A percentile compares a stretch with the other conserved stretches of the same genome.
These are phyloP conservation scores for Diacronema lutheri DNA, from an alignment of 78 protist genomes.

Conservation along the genomic window DNA sequence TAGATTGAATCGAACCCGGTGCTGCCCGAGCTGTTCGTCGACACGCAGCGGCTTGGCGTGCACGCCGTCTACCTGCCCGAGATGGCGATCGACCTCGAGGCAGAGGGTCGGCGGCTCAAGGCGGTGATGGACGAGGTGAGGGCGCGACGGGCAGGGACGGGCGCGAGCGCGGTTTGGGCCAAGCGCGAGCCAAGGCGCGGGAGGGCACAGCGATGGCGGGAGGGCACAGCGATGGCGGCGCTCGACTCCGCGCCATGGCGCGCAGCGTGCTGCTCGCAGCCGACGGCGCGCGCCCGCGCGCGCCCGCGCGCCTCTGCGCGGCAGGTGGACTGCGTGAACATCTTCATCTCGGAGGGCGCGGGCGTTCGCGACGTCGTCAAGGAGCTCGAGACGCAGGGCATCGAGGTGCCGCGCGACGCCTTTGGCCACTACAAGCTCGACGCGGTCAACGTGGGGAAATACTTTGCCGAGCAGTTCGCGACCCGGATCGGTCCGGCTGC, in stretches of 20 bases:
- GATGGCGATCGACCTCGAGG: constrained; percentile 1
- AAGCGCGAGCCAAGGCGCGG: no score
- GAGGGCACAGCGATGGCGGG: no score
- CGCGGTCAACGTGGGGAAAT: constrained; percentile 16
- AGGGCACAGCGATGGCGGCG: no score
- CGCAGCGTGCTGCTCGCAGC: no score
- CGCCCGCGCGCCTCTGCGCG: no score
- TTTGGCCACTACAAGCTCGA: constrained; percentile 47
- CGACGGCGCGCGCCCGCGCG: no score
- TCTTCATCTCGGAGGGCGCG: constrained; percentile 41
- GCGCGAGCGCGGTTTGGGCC: no score
- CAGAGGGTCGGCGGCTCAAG: constrained; percentile 24
- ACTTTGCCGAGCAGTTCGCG: neutral
- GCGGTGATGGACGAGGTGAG: constrained; percentile 23
- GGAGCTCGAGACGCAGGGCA: constrained; percentile 21
- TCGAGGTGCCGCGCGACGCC: constrained; percentile 28
- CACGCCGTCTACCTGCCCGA: constrained; percentile 53
- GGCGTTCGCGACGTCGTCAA: constrained; percentile 18
- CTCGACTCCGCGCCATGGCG: no score
- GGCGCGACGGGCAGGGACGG: no score
- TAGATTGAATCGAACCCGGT: no score
- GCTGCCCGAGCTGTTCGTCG: no score
- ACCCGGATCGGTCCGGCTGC: neutral
- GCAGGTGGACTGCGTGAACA: neutral
- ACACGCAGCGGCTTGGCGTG: constrained; percentile 5